Percentiles rank a stretch among this genome's conserved stretches.
Conservation (phyloP, 1,284 basidiomycete species). For the Cutaneotrichosporon sp. region DNA sequence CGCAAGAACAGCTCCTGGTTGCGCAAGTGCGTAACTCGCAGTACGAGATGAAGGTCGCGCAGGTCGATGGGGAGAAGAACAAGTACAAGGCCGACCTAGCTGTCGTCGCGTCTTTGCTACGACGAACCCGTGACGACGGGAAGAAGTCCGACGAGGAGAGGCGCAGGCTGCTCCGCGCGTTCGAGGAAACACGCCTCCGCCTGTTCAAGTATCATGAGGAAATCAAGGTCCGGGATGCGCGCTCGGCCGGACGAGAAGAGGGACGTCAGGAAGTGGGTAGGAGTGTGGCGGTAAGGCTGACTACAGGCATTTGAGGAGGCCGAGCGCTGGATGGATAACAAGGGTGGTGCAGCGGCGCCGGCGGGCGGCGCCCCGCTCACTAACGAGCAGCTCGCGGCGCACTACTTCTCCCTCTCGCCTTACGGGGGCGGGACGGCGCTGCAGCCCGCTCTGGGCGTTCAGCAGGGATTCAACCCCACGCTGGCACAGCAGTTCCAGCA, state of each 20-base stretch:
- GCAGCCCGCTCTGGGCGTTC: background rate
- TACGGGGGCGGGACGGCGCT: background rate
- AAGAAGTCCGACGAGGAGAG: constrained; percentile 43
- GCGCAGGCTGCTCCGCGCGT: constrained; percentile 27
- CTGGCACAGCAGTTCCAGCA: constrained; percentile 2
- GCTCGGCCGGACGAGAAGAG: constrained; percentile 37
- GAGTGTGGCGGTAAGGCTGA: constrained; percentile 1
- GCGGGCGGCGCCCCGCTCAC: too few relatives aligned
- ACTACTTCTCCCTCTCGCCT: background rate
- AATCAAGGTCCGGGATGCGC: constrained; percentile 39
- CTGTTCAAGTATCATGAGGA: constrained; percentile 40
- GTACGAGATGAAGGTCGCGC: constrained; percentile 15
- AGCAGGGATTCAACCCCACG: background rate
- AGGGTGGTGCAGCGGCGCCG: too few relatives aligned
- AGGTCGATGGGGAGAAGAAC: constrained; percentile 1
- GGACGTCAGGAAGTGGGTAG: constrained; percentile 37
- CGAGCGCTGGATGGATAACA: constrained; percentile 28
- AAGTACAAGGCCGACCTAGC: constrained; percentile 38
- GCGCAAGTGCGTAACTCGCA: constrained; percentile 33
- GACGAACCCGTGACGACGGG: constrained; percentile 39
- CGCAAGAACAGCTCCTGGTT: constrained; percentile 38
- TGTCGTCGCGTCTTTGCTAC: constrained; percentile 34
- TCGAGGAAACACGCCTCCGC: constrained; percentile 38
- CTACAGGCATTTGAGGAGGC: constrained; percentile 43
- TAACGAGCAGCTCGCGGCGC: background rate